Evolutionary conservation across 176 grass and related monocot genomes (phyloP).

Genomic region (Oryza australiensis): DNA sequence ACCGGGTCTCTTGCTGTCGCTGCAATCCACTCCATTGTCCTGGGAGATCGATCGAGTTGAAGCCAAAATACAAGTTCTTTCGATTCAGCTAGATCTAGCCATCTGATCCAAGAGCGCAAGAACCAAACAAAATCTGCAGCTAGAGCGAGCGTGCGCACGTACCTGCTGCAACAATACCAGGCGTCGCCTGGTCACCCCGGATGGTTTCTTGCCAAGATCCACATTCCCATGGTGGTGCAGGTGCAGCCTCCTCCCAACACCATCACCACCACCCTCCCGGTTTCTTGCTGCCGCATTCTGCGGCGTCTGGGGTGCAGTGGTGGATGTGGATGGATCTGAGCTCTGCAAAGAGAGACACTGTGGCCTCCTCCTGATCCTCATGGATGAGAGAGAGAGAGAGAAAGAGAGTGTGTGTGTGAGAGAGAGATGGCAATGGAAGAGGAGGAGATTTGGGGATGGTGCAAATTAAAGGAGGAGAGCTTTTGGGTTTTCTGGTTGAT

Average conservation of each 20-base stretch:
- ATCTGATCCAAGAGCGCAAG: slow-evolving; percentile 22
- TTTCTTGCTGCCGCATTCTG: slow-evolving; percentile 27
- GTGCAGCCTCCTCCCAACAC: background rate
- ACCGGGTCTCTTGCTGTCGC: background rate
- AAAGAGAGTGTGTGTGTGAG: too few relatives aligned
- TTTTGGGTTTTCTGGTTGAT: slow-evolving; percentile 35
- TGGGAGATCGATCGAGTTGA: background rate
- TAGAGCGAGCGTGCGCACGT: background rate
- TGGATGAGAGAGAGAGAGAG: slow-evolving; percentile 39
- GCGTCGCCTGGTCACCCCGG: slow-evolving; percentile 37
- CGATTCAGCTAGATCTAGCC: slow-evolving; percentile 37
- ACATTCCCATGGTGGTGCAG: slow-evolving; percentile 38
- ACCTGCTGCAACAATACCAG: slow-evolving; percentile 53
- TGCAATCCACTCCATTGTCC: slow-evolving; percentile 33
- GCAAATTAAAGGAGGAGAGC: slow-evolving; percentile 59
- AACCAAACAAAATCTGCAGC: background rate
- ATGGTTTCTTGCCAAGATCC: slow-evolving; percentile 52
- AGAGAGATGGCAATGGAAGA: slow-evolving; percentile 12
- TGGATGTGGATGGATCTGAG: slow-evolving; percentile 64
- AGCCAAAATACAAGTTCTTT: background rate
- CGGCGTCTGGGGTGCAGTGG: slow-evolving; percentile 26
- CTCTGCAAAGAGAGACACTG: slow-evolving; percentile 26
- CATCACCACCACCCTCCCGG: slow-evolving; percentile 6
- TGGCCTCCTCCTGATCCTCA: slow-evolving; percentile 88
- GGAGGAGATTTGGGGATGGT: slow-evolving; percentile 63